phyloP scores from a whole-genome alignment of 179 eudicot genomes.

The Heliamphora pulchella region DNA sequence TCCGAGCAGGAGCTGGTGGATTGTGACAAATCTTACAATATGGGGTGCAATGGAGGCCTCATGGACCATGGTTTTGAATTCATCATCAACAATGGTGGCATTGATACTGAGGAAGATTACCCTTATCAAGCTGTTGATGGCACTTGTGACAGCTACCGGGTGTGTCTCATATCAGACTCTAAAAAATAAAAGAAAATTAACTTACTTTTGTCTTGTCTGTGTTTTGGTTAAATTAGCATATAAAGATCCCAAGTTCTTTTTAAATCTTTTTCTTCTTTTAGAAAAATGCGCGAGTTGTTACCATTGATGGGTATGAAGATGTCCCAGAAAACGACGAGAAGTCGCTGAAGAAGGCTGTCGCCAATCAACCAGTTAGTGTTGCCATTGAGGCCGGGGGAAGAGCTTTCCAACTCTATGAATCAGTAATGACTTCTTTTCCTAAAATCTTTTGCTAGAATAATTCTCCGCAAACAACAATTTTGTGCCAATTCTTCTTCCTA shows the following conservation, averaged over 20 bases:
- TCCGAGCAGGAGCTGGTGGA: slow-evolving; percentile 68
- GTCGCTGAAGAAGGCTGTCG: slow-evolving; percentile 45
- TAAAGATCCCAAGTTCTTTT: not conserved
- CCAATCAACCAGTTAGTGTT: slow-evolving; percentile 56
- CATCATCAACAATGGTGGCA: slow-evolving; percentile 57
- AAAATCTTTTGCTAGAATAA: not conserved
- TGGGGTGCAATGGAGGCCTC: slow-evolving; percentile 63
- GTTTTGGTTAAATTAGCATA: not conserved
- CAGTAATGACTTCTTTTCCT: slow-evolving; percentile 25
- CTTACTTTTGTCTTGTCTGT: not conserved
- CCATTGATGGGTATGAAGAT: slow-evolving; percentile 53
- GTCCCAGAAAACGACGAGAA: slow-evolving; percentile 51
- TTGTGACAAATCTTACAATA: slow-evolving; percentile 39
- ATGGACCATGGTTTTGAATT: slow-evolving; percentile 56
- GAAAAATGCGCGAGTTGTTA: slow-evolving; percentile 55
- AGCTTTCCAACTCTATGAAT: slow-evolving; percentile 45
- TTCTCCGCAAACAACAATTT: not conserved
- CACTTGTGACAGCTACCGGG: slow-evolving; percentile 43
- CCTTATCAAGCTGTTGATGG: slow-evolving; percentile 48
- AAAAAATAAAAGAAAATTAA: not conserved
- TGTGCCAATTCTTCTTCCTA: too few relatives aligned
- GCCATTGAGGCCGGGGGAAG: slow-evolving; percentile 61
- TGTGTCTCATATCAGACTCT: slow-evolving; percentile 15
- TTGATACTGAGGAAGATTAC: slow-evolving; percentile 56
- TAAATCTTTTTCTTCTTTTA: slow-evolving; percentile 18